Conservation (phyloP, 1,139 yeast genomes). For the Yamadazyma diddensiae region DNA sequence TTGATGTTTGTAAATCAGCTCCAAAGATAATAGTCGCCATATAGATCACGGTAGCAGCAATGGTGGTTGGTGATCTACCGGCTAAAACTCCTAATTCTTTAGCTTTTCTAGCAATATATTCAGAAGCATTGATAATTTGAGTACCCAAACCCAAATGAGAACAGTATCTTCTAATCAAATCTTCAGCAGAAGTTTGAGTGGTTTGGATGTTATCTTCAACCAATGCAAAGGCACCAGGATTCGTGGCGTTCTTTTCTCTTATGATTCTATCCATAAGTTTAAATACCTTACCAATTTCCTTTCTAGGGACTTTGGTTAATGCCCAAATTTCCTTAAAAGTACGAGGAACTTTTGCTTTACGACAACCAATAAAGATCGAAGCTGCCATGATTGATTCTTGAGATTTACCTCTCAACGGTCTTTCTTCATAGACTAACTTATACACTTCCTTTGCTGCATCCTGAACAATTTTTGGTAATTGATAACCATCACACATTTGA, state of each 20-base stretch:
- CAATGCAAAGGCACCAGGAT: slow-evolving; percentile 35
- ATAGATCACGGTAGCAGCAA: slow-evolving; percentile 96
- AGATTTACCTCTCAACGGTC: slow-evolving; percentile 83
- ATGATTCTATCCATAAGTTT: slow-evolving; percentile 77
- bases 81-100: slow-evolving; percentile 92
- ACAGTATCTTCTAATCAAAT: slow-evolving; percentile 92
- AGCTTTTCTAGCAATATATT: slow-evolving; percentile 83
- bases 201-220: slow-evolving; percentile 65
- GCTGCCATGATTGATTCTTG: slow-evolving; percentile 97
- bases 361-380: slow-evolving; percentile 89
- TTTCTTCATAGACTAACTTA: slow-evolving; percentile 86
- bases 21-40: slow-evolving; percentile 87
- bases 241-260: slow-evolving; percentile 57
- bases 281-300: slow-evolving; percentile 88
- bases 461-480: slow-evolving; percentile 89
- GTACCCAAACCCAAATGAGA: slow-evolving; percentile 87
- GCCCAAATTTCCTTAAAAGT: slow-evolving; percentile 97
- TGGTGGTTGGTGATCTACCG: slow-evolving; percentile 95
- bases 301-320: slow-evolving; percentile 87
- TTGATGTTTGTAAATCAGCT: slow-evolving; percentile 64
- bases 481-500: slow-evolving; percentile 96
- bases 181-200: slow-evolving; percentile 90
- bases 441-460: slow-evolving; percentile 98
- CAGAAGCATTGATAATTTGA: slow-evolving; percentile 90
- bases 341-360: slow-evolving; percentile 92